Evolutionary conservation across 306 rosid species (phyloP), one percentile per base, ranked within the genome.

Genomic region (Erythrophleum fordii): DNA sequence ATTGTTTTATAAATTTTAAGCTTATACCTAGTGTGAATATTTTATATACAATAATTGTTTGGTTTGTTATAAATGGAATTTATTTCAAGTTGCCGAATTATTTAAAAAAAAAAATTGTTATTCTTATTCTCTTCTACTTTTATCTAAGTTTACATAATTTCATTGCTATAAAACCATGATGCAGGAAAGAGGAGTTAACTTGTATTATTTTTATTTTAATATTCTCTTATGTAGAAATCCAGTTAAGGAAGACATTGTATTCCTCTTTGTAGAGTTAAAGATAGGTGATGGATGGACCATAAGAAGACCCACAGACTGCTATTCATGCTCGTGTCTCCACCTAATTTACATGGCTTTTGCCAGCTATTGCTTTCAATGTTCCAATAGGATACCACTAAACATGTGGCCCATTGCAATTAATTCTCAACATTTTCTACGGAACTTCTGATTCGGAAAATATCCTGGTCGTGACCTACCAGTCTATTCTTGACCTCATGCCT

Each of bases 331-430:
- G 25, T 84, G 76, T 26, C 73, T 31, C 82, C 85, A 80, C 82
- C 72, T 31, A 23, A 64, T 70, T 26, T 58, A 46, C 82, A 37
- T 66, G 37, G 67, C 25, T 73, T 10, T 11, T 81, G 85, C 82
- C 85, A 81, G 80, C 85, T 81, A 25, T 71, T 80, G 76, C 59
- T 76, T 46, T 85, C 51, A 5, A 71, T 53, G 20, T 52, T 65
- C 42, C 22, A 64, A 52, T 71, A 44, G 79, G 41, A 62, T 69
- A 34, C 59, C 31, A 41, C 49, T 56, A 0, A 4, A 22, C 73
- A 75, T 12, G 29, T 80, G 87, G 79, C 76, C 87, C 79, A 35
- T 69, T 79, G 44, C 77, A 34, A 29, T 34, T 37, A 1, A 6
- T 31, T 55, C 9, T 28, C 73, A 46, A 10, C 73, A 68, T 68